Conservation (phyloP, 2,329 filamentous ascomycete genomes). For the Ophiobolus disseminans region DNA sequence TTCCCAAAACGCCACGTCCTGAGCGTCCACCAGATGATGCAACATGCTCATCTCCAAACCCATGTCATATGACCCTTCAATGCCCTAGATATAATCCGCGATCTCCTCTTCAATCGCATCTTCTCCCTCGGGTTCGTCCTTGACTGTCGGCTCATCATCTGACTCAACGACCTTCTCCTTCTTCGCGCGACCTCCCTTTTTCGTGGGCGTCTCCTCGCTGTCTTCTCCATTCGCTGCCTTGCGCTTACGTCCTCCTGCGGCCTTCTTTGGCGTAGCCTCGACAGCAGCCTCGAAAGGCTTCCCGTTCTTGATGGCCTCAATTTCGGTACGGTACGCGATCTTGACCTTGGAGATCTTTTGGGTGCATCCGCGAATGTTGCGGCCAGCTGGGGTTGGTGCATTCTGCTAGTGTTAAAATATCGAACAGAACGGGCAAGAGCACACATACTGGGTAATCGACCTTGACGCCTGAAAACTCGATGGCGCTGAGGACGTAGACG, state of each 20-base stretch:
- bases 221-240: too few relatives aligned
- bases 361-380: constrained; percentile 22
- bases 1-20: too few relatives aligned
- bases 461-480: constrained; percentile 13
- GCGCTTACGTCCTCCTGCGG: neutral
- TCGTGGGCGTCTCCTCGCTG: too few relatives aligned
- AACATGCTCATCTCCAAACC: too few relatives aligned
- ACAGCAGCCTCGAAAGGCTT: neutral
- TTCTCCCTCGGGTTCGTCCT: too few relatives aligned
- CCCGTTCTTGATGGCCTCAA: constrained; percentile 21
- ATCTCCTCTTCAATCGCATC: too few relatives aligned
- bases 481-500: constrained; percentile 13
- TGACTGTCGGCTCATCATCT: too few relatives aligned
- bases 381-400: constrained; percentile 22
- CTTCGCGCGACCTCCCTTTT: too few relatives aligned
- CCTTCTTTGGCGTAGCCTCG: constrained; percentile 14
- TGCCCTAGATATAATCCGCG: too few relatives aligned
- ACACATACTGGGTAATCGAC: constrained; percentile 22
- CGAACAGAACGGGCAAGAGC: neutral
- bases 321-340: constrained; percentile 19
- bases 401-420: constrained; percentile 17
- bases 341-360: constrained; percentile 28
- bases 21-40: too few relatives aligned
- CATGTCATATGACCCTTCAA: too few relatives aligned
- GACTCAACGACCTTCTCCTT: too few relatives aligned